phyloP scores from a whole-genome alignment of 805 yeast species.

The Zygoascus ofunaensis region DNA sequence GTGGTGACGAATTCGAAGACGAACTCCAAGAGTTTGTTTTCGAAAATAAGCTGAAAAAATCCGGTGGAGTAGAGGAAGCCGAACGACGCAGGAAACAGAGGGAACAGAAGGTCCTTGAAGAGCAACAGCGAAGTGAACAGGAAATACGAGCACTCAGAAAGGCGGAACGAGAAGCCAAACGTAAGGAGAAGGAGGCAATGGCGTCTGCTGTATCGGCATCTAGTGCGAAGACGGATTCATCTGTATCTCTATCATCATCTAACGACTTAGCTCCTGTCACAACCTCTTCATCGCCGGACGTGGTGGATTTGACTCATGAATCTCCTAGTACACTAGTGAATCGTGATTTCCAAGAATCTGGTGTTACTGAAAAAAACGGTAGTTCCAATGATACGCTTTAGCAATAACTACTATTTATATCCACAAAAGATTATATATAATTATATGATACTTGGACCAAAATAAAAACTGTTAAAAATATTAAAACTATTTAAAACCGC shows the following conservation, averaged over 20 bases:
- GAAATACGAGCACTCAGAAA: slow-evolving; percentile 18
- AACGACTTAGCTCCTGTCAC: not conserved
- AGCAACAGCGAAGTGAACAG: slow-evolving; percentile 22
- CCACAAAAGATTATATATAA: no score
- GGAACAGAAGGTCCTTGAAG: slow-evolving; percentile 61
- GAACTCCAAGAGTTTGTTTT: slow-evolving; percentile 82
- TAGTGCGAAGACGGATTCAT: not conserved
- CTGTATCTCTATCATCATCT: not conserved
- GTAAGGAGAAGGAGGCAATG: slow-evolving; percentile 10
- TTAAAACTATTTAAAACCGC: not conserved
- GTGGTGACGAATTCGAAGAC: slow-evolving; percentile 61
- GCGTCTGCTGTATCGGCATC: slow-evolving; percentile 6
- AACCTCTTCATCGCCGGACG: slow-evolving; percentile 3
- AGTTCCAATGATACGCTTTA: no score
- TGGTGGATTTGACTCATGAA: not conserved
- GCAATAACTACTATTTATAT: no score
- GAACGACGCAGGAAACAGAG: slow-evolving; percentile 60
- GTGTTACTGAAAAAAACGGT: no score
- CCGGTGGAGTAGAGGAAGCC: slow-evolving; percentile 84
- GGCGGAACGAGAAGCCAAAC: slow-evolving; percentile 13
- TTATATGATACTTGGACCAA: no score
- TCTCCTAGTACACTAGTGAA: no score
- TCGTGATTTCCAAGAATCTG: no score
- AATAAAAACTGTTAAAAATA: no score
- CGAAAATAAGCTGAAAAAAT: slow-evolving; percentile 61